Base-by-base conservation (phyloP, 2,329 filamentous ascomycete species). In the Penicillium sp. region DNA sequence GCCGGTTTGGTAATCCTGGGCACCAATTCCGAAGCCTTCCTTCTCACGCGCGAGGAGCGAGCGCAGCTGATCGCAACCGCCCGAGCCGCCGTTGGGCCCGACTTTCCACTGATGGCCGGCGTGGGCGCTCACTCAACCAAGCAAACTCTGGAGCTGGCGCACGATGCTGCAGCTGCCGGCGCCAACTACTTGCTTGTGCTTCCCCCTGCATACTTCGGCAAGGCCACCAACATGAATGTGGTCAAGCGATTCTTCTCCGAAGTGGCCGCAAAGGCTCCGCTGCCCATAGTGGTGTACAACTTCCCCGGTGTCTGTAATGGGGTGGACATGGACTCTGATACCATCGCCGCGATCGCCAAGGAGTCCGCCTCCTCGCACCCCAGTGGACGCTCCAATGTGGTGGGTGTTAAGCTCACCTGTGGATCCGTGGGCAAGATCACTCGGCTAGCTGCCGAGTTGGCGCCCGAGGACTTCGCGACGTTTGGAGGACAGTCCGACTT, bases 401-500 rank as follows among this genome's bases (percentile, higher is more conserved):
- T 87, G 18, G 85, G 84, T 27, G 83, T 86, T 16, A 88, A 88
- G 67, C 74, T 88, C 56, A 88, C 85, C 11, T 88, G 85, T 70
- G 85, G 77, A 1, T 81, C 79, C 39, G 82, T 85, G 18, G 83
- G 80, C 36, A 86, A 86, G 71, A 83, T 84, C 60, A 82, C 81
- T 13, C 77, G 83, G 3, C 70, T 86, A 3, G 75, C 80, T 1
- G 80, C 78, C 32, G 73, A 74, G 16, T 77, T 88, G 54, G 70
- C 79, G 0, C 70, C 80, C 0, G 77, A 81, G 2, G 70, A 79
- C 10, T 92, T 92, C 65, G 82, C 86, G 1, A 82, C 85, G 0
- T 90, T 84, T 63, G 88, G 87, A 1, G 89, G 89, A 0, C 88
- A 91, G 73, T 84, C 83, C 2, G 88, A 92, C 65, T 91, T 89